Base-by-base conservation (phyloP, 192 early-diverging fungal genomes). In the Funneliformis geosporum region DNA sequence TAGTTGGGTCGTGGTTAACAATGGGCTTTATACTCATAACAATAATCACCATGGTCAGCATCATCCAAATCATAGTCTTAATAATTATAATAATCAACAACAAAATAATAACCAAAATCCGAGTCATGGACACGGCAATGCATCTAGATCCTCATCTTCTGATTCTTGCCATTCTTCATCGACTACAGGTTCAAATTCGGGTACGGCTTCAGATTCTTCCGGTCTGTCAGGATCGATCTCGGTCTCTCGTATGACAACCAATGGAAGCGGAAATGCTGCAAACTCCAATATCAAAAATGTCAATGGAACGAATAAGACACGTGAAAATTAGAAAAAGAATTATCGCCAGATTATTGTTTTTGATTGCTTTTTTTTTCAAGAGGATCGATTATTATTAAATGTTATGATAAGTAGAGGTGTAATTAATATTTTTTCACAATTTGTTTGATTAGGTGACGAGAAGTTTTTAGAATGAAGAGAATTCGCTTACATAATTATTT, bases 51-150 rank as follows among this genome's bases (percentile, higher is more conserved):
- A 82, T 18, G 60, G 61, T 25, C 44, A 72, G 28, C 76, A 80
- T 68, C 60, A 79, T 25, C 73, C 82, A 21, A 72, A 79, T 60
- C 71, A 76, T 11, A 80, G 80, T 73, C 71, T 38, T 33, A 55
- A 68, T 59, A 67, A 59, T 74, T 14, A 74, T 47, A 42, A 77
- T 5, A 66, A 43, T 8, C 40, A 46, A 55, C 39, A 75, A 44
- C 47, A 76, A 27, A 72, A 70, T 21, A 62, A 66, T 38, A 44
- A 73, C 2, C 55, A 72, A n/a, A 10, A 8, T 4, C 70, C 18
- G 25, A 72, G 11, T 72, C 44, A 72, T 12, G 70, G 43, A 44
- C n/a, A 44, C 44, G 70, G 70, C 70, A 72, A 72, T 72, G 70
- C 27, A 50, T 72, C 70, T 47, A 47, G 70, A 72, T 72, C 70